phyloP scores from a whole-genome alignment of 2,329 filamentous ascomycete species.

The Magnaporthiopsis rhizophila region DNA sequence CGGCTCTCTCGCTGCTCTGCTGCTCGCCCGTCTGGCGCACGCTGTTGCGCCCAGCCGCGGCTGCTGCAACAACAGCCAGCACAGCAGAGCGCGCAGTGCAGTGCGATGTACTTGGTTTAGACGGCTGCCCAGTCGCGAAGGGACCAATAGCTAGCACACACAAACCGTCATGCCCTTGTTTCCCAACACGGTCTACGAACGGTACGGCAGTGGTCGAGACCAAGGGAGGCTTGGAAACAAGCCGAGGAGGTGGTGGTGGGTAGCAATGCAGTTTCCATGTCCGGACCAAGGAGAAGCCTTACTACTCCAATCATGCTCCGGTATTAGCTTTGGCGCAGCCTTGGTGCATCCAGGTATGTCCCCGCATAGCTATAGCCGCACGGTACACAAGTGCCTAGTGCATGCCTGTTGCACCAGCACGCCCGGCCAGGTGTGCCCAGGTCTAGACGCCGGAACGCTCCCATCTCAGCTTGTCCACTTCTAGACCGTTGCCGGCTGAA shows the following conservation, averaged over 20 bases:
- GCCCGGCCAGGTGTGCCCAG: too few relatives aligned
- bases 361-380: background rate
- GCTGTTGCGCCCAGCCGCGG: constrained; percentile 2
- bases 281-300: background rate
- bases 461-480: too few relatives aligned
- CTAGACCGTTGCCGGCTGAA: background rate
- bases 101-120: background rate
- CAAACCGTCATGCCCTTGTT: background rate
- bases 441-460: background rate
- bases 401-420: background rate
- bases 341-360: background rate
- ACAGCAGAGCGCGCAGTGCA: background rate
- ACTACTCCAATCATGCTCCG: background rate
- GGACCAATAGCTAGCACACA: too few relatives aligned
- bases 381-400: background rate
- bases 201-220: background rate
- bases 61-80: background rate
- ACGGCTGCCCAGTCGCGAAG: too few relatives aligned
- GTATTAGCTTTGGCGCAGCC: background rate
- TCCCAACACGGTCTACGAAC: background rate
- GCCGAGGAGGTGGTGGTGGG: background rate
- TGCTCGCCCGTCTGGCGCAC: background rate
- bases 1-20: constrained; percentile 4
- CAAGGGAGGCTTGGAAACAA: background rate
- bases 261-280: background rate